phyloP scores from a whole-genome alignment of 768 basidiomycete species.

The Pholiota conissans region DNA sequence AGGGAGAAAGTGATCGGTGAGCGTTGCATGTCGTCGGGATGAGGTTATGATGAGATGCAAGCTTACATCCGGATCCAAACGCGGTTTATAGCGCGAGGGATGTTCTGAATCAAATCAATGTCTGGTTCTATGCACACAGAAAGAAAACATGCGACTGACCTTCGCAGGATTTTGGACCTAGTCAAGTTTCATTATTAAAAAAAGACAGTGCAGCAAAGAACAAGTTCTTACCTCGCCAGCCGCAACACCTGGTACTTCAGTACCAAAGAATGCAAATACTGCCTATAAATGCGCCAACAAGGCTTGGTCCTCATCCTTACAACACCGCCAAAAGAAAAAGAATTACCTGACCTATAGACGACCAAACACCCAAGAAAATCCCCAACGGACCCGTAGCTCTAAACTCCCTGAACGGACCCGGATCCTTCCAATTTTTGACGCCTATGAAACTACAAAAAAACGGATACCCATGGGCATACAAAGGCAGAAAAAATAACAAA shows the following conservation, averaged over 20 bases:
- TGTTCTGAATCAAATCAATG: slow-evolving; percentile 9
- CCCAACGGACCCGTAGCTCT: slow-evolving; percentile 16
- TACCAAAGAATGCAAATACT: slow-evolving; percentile 19
- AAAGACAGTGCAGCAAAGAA: background rate
- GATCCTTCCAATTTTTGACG: slow-evolving; percentile 40
- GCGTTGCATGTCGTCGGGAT: no score
- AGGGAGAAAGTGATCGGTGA: background rate
- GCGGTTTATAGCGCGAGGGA: slow-evolving; percentile 18
- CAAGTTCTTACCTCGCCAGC: slow-evolving; percentile 13
- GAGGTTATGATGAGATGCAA: slow-evolving; percentile 5
- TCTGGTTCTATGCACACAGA: background rate
- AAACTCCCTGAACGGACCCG: slow-evolving; percentile 19
- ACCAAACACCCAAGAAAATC: slow-evolving; percentile 16
- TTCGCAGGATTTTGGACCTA: slow-evolving; percentile 17
- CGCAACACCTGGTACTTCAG: slow-evolving; percentile 18
- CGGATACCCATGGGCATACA: background rate
- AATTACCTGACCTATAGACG: slow-evolving; percentile 15
- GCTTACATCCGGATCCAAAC: slow-evolving; percentile 21
- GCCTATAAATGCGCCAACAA: slow-evolving; percentile 5
- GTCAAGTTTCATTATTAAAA: background rate
- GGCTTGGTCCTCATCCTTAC: background rate
- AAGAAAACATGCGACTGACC: background rate
- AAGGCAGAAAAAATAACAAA: background rate
- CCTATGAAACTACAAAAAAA: slow-evolving; percentile 29
- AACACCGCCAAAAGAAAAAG: background rate